Conservation (phyloP, 1,284 basidiomycete genomes). For the Golubevia pallescens region DNA sequence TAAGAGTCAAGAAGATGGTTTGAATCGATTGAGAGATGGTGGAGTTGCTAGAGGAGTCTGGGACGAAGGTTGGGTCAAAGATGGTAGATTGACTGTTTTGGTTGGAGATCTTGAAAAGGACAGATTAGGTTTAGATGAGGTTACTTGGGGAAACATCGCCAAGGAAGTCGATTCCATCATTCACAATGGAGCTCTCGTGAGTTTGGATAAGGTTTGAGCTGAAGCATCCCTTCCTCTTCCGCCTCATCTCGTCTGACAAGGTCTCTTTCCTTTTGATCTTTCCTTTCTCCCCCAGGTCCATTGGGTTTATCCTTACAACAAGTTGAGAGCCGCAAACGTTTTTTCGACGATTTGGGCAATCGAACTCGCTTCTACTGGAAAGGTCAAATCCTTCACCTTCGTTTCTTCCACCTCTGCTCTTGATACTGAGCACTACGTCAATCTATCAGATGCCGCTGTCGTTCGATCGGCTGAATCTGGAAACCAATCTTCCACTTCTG, state of each 20-base stretch:
- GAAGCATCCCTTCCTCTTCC: neutral
- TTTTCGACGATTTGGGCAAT: slow-evolving; percentile 83
- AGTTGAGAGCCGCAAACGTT: slow-evolving; percentile 88
- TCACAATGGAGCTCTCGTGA: slow-evolving; percentile 93
- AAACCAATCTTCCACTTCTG: slow-evolving; percentile 10
- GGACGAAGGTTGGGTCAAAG: slow-evolving; percentile 83
- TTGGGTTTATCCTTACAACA: slow-evolving; percentile 98
- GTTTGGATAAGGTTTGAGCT: slow-evolving; percentile 46
- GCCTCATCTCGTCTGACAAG: no score
- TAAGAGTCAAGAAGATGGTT: slow-evolving; percentile 71
- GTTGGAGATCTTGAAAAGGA: slow-evolving; percentile 84
- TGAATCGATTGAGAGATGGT: slow-evolving; percentile 77
- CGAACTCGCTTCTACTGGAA: slow-evolving; percentile 76
- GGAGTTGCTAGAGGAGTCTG: slow-evolving; percentile 88
- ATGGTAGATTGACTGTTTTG: slow-evolving; percentile 79
- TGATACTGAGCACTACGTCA: slow-evolving; percentile 88
- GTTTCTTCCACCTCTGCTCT: slow-evolving; percentile 93
- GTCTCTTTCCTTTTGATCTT: slow-evolving; percentile 2
- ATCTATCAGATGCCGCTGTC: slow-evolving; percentile 74
- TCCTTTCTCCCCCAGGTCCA: slow-evolving; percentile 73
- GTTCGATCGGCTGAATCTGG: slow-evolving; percentile 15
- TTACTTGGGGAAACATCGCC: slow-evolving; percentile 75
- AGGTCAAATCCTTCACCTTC: slow-evolving; percentile 84
- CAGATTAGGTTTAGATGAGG: slow-evolving; percentile 76
- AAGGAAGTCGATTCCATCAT: slow-evolving; percentile 82